Evolutionary conservation across 495 filamentous ascomycete species (phyloP).

Genomic region (Polyplosphaeria fusca): DNA sequence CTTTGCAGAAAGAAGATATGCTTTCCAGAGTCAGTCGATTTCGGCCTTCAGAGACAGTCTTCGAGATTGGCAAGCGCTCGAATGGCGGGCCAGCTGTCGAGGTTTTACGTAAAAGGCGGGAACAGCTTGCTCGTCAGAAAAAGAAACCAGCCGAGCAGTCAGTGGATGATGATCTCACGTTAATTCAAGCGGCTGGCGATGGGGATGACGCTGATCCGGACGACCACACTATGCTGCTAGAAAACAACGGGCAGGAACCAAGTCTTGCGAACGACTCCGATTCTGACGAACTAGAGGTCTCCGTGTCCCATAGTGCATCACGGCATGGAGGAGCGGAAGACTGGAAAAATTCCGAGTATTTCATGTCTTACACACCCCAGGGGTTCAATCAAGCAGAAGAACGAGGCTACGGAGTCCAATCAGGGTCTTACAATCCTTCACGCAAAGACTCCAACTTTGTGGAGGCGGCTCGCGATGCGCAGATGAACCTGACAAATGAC

Average conservation of each 20-base stretch:
- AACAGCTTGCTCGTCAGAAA: slow-evolving; percentile 56
- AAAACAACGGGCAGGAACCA: no score
- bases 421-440: slow-evolving; percentile 55
- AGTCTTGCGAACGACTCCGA: slow-evolving; percentile 41
- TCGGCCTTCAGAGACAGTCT: slow-evolving; percentile 86
- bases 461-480: slow-evolving; percentile 71
- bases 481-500: slow-evolving; percentile 87
- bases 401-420: slow-evolving; percentile 85
- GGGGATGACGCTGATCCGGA: slow-evolving; percentile 5
- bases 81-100: slow-evolving; percentile 70
- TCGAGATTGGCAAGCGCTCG: slow-evolving; percentile 78
- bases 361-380: slow-evolving; percentile 90
- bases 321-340: slow-evolving; percentile 42
- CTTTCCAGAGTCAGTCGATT: slow-evolving; percentile 80
- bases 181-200: slow-evolving; percentile 25
- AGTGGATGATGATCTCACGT: neutral
- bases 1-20: slow-evolving; percentile 76
- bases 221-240: no score
- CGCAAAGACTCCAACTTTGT: slow-evolving; percentile 68
- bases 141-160: slow-evolving; percentile 33
- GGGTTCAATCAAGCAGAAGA: slow-evolving; percentile 77
- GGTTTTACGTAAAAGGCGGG: slow-evolving; percentile 63
- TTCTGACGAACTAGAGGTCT: slow-evolving; percentile 69
- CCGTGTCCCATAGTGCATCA: slow-evolving; percentile 61
- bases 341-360: slow-evolving; percentile 82